Conservation (phyloP, 805 yeast species). For the Teunomyces panamensis region DNA sequence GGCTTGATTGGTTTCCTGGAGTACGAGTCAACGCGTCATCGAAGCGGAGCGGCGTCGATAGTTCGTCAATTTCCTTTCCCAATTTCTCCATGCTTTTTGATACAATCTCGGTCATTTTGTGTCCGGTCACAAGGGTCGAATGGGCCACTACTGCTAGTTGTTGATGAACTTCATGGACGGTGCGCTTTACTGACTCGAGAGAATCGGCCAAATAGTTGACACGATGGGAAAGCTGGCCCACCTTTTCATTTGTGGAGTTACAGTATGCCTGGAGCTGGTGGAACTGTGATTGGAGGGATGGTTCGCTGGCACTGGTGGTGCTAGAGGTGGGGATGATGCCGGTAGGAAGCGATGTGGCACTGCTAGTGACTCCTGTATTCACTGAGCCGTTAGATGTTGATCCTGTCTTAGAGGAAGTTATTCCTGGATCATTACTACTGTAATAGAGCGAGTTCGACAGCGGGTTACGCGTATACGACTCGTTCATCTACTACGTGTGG, state of each 20-base stretch:
- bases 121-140: constrained; percentile 1
- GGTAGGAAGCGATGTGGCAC: neutral
- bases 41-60: constrained; percentile 6
- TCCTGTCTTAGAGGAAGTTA: neutral
- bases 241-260: constrained; percentile 16
- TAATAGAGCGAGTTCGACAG: constrained; percentile 5
- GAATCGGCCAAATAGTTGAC: constrained; percentile 12
- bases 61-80: constrained; percentile 21
- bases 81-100: constrained; percentile 16
- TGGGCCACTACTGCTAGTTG: constrained; percentile 9
- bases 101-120: constrained; percentile 18
- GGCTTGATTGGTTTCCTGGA: constrained; percentile 13
- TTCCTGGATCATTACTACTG: neutral
- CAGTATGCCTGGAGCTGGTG: constrained; percentile 16
- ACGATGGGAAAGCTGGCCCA: constrained; percentile 18
- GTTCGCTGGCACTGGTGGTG: constrained; percentile 2
- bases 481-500: constrained; percentile 3
- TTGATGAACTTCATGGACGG: constrained; percentile 13
- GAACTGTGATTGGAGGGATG: constrained; percentile 9
- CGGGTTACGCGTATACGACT: constrained; percentile 5
- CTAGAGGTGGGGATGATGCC: neutral
- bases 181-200: constrained; percentile 10
- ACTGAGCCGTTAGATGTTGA: neutral
- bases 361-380: neutral
- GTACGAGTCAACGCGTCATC: constrained; percentile 4